A percentile compares a stretch with the other conserved stretches of the same genome.
Conservation (phyloP, 1,284 basidiomycete species). For the Phylloporus sp. region DNA sequence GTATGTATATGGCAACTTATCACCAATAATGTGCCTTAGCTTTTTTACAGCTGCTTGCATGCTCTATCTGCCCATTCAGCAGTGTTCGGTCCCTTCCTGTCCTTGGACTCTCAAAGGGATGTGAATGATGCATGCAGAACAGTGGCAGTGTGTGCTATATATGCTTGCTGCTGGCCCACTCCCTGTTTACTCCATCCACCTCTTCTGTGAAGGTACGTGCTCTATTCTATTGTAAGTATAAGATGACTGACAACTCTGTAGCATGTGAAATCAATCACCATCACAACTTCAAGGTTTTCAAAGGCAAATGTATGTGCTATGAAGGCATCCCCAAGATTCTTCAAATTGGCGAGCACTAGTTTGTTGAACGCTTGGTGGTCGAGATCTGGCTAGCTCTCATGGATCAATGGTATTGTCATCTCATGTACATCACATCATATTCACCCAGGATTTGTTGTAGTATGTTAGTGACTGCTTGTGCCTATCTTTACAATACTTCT, state of each 20-base stretch:
- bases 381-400: conserved; percentile 18
- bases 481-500: neutral
- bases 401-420: conserved; percentile 9
- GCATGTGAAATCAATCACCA: conserved; percentile 15
- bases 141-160: conserved; percentile 8
- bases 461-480: neutral
- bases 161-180: neutral
- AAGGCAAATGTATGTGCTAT: conserved; percentile 23
- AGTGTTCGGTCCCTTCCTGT: neutral
- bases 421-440: neutral
- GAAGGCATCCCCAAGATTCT: neutral
- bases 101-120: neutral
- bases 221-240: neutral
- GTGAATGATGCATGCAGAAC: conserved; percentile 13
- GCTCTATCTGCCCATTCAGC: conserved; percentile 3
- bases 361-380: conserved; percentile 2
- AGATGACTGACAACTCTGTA: neutral
- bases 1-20: neutral
- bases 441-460: neutral
- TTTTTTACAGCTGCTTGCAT: neutral
- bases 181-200: conserved; percentile 5
- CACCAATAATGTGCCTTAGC: no score
- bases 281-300: conserved; percentile 11
- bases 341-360: conserved; percentile 18
- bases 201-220: conserved; percentile 8